phyloP scores from a whole-genome alignment of 257 asterid genomes.

The Plantago ovata region DNA sequence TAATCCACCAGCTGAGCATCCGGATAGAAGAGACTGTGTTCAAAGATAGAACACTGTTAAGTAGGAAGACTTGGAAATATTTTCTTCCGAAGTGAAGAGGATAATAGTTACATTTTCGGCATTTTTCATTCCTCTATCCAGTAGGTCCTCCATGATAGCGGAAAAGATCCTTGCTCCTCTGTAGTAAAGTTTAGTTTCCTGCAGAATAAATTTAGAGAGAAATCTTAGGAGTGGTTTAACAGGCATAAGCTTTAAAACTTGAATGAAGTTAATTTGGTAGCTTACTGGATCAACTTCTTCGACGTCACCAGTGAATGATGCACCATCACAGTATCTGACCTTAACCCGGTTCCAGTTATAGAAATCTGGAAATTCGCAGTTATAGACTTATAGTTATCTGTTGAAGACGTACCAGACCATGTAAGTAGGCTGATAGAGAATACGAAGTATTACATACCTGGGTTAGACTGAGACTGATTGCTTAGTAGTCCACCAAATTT shows the following conservation, averaged over 20 bases:
- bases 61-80: background rate
- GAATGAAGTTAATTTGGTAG: background rate
- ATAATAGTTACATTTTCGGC: conserved; percentile 1
- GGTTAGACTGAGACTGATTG: conserved; percentile 65
- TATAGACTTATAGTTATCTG: no score
- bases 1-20: conserved; percentile 10
- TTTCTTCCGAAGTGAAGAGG: background rate
- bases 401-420: no score
- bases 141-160: conserved; percentile 9
- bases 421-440: background rate
- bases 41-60: background rate
- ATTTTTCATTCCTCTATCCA: conserved; percentile 5
- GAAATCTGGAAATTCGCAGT: conserved; percentile 1
- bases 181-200: conserved; percentile 6
- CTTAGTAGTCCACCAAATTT: conserved; percentile 73
- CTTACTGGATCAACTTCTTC: conserved; percentile 14
- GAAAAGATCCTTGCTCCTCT: conserved; percentile 17
- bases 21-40: conserved; percentile 3
- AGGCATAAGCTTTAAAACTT: no score
- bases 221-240: no score
- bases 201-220: background rate
- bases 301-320: conserved; percentile 5
- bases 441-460: conserved; percentile 44
- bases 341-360: conserved; percentile 12
- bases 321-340: conserved; percentile 8